Base-by-base conservation (phyloP, 495 filamentous ascomycete genomes). In the Aspergillus asperescens region DNA sequence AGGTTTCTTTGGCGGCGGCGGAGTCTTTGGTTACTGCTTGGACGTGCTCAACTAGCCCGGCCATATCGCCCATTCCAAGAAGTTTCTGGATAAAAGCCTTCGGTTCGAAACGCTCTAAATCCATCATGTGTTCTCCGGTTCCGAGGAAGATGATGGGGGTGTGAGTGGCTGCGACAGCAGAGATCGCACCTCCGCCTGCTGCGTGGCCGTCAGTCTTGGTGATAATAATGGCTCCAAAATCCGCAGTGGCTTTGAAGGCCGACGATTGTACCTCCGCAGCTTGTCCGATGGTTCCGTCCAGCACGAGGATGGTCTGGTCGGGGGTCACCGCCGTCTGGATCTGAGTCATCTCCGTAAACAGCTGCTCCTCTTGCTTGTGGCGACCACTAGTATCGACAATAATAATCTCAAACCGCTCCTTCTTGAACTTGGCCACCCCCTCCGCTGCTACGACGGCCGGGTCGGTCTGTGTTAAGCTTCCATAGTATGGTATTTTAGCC, bases 401-500 rank as follows among this genome's bases (percentile, higher is more conserved):
- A 57, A 99, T 99, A 46, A 99, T 84, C 70, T 99, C 93, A 65
- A 97, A 99, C 4, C 84, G 77, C 77, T 99, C 94, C 73, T 96
- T 96, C 77, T 95, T 96, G 78, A 99, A 99, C 70, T 96, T 94
- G 27, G 95, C 90, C 10, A 99, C 94, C 65, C 93, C 93, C 60
- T 97, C 93, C 2, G 83, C 78, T 1, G 94, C 90, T 16, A 99
- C 94, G 22, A 89, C 82, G 4, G 90, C 92, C 1, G 93, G 93
- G 65, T 99, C 94, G 7, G 90, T 96, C 66, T 97, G 90, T 0
- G 92, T 97, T 43, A 97, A 72, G 54, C 87, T 91, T 60, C 93
- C 93, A 64, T 93, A 97, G 77, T 99, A 99, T 7, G 93, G 94
- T 29, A 99, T 97, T 77, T 95, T 96, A 9, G 94, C 93, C 69